These are phyloP conservation scores for Solanum hybrid DNA, from an alignment of 305 asterid species.

Conservation along the genomic window DNA sequence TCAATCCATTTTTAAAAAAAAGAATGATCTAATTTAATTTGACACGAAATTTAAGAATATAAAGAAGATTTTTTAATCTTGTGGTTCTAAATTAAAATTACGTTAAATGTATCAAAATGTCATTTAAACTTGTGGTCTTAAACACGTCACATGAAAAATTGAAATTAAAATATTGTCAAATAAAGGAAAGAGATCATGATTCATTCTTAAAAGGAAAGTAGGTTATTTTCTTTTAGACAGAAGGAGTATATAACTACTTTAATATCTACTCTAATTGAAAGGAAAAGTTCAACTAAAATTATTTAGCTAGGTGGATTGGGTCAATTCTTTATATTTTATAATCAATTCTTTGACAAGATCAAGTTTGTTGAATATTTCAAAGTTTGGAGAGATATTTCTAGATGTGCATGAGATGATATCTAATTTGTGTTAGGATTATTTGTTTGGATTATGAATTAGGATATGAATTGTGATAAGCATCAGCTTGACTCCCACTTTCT, in stretches of 20 bases:
- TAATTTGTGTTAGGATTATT: not conserved
- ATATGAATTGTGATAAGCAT: not conserved
- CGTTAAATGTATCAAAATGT: no score
- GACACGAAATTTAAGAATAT: no score
- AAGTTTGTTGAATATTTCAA: not conserved
- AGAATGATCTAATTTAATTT: no score
- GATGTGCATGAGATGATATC: not conserved
- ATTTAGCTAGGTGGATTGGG: not conserved
- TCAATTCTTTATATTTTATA: not conserved
- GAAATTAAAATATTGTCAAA: no score
- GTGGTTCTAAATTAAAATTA: no score
- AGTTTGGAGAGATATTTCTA: not conserved
- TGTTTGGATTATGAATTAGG: not conserved
- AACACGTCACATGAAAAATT: accelerated
- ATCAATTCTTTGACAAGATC: not conserved
- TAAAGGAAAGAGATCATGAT: not conserved
- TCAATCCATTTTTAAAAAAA: not conserved
- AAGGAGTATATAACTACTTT: not conserved
- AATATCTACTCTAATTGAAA: not conserved
- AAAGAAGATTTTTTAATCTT: no score
- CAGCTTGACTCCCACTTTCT: not conserved
- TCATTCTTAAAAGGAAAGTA: not conserved
- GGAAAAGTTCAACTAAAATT: not conserved
- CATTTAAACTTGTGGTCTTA: no score
- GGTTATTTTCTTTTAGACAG: no score